These are phyloP conservation scores for Fistulinella prunicolor DNA, from an alignment of 768 basidiomycete species.

Conservation along the genomic window DNA sequence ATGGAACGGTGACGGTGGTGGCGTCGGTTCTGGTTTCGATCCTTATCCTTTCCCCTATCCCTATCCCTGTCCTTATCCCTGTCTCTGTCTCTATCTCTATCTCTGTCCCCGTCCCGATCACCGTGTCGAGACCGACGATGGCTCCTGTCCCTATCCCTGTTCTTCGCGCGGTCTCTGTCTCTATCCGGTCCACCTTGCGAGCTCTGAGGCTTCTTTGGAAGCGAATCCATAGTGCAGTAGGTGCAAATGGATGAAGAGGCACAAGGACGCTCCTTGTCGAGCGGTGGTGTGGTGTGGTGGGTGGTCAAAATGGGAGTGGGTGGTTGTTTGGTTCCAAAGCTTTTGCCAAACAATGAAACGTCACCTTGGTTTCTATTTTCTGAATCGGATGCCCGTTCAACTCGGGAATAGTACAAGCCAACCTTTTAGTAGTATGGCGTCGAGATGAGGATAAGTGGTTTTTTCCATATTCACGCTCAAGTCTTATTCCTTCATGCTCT, in stretches of 20 bases:
- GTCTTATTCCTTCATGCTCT: too few species aligned
- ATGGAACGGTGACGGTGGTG: slow-evolving; percentile 10
- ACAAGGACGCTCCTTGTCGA: too few species aligned
- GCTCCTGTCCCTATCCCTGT: slow-evolving; percentile 8
- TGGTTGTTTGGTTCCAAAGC: slow-evolving; percentile 29
- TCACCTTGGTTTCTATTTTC: too few species aligned
- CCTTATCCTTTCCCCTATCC: slow-evolving; percentile 1
- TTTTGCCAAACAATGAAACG: slow-evolving; percentile 28
- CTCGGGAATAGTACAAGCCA: too few species aligned
- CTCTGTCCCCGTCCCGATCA: slow-evolving; percentile 8
- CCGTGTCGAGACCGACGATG: slow-evolving; percentile 6
- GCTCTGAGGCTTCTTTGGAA: slow-evolving; percentile 16
- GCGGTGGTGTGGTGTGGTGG: too few species aligned
- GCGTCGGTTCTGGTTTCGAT: neutral
- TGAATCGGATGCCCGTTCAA: too few species aligned
- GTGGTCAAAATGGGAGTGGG: too few species aligned
- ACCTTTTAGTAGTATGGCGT: too few species aligned
- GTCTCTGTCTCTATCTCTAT: too few species aligned
- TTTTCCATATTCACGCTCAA: too few species aligned
- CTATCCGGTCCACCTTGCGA: slow-evolving; percentile 6
- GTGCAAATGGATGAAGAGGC: too few species aligned
- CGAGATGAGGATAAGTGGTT: too few species aligned
- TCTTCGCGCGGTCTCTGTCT: slow-evolving; percentile 10
- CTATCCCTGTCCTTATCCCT: slow-evolving; percentile 2
- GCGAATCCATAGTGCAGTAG: slow-evolving; percentile 13